phyloP scores from a whole-genome alignment of 176 grass and related monocot species.

The Zea mays region DNA sequence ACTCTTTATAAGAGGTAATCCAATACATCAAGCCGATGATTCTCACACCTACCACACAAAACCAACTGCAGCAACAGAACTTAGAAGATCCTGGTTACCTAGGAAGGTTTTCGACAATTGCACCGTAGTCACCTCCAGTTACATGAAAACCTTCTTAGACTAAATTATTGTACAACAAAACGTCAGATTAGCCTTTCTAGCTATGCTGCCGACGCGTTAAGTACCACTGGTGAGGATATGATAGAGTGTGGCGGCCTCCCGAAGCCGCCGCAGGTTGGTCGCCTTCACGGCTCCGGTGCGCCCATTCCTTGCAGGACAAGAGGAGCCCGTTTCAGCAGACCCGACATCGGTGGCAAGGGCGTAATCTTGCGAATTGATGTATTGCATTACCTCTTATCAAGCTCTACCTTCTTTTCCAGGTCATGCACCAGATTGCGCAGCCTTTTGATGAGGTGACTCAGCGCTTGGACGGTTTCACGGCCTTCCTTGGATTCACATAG shows the following conservation, averaged over 20 bases:
- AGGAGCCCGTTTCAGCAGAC: not conserved
- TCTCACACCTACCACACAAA: not conserved
- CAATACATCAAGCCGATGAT: not conserved
- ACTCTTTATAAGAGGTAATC: not conserved
- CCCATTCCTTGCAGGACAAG: conserved; percentile 41
- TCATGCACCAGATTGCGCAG: conserved; percentile 45
- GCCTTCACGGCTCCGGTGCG: conserved; percentile 31
- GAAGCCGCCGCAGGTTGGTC: conserved; percentile 27
- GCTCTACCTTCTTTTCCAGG: conserved; percentile 55
- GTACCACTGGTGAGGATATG: conserved; percentile 16
- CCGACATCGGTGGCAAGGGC: not conserved
- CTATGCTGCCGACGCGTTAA: too few species aligned
- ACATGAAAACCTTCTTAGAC: not conserved
- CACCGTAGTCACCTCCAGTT: not conserved
- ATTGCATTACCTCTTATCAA: conserved; percentile 51
- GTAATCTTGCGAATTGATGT: not conserved
- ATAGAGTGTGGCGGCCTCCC: conserved; percentile 38
- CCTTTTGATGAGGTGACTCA: conserved; percentile 39
- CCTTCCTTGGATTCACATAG: conserved; percentile 49
- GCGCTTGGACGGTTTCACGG: conserved; percentile 5
- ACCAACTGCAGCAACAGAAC: not conserved
- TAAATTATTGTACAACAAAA: not conserved
- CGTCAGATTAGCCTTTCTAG: not conserved
- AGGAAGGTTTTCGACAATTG: not conserved
- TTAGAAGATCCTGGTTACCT: not conserved